Evolutionary conservation across 176 grass and related monocot genomes (phyloP), one percentile per base, ranked within the genome.

Genomic region (Avena eriantha): DNA sequence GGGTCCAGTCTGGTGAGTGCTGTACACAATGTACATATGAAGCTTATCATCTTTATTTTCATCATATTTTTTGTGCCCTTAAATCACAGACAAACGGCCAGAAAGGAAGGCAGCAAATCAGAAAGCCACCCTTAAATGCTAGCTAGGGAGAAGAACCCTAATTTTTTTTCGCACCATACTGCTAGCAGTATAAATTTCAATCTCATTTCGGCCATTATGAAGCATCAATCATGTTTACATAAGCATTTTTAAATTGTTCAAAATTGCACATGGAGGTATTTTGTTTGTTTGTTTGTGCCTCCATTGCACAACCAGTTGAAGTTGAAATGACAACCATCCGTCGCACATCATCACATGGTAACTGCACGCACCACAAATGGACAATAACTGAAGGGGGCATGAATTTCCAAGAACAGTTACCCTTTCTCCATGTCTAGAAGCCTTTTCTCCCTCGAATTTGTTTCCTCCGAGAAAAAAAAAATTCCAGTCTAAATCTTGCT

Each of bases 321-420:
- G 24, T 31, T 3, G 56, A 23, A 53, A 41, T 41, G 2, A 13
- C 31, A 51, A 16, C 0, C 29, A 33, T 68, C 8, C 33, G 45
- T 10, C 10, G 8, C 63, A 66, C 48, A 41, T 55, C 64, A 3
- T 22, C 58, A 70, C 41, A 47, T 60, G 43, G 49, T 81, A 77
- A 64, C 73, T 79, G 79, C 60, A 39, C 65, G 79, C 60, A 39
- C 73, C 64, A 79, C 73, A 83, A 84, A 80, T 58, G 31, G 71
- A 78, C 47, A 73, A 31, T 84, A 36, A 73, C 80, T 70, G 45
- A 64, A 89, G 41, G 18, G 50, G 21, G 26, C 49, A 71, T 63
- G 17, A 76, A 54, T 78, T 79, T 64, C 10, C 4, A 43, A 10
- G 0, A 65, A 9, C 18, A 83, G 80, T 90, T 86, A 78, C 71